phyloP scores from a whole-genome alignment of 1,284 basidiomycete species.

The Athelia sp. region DNA sequence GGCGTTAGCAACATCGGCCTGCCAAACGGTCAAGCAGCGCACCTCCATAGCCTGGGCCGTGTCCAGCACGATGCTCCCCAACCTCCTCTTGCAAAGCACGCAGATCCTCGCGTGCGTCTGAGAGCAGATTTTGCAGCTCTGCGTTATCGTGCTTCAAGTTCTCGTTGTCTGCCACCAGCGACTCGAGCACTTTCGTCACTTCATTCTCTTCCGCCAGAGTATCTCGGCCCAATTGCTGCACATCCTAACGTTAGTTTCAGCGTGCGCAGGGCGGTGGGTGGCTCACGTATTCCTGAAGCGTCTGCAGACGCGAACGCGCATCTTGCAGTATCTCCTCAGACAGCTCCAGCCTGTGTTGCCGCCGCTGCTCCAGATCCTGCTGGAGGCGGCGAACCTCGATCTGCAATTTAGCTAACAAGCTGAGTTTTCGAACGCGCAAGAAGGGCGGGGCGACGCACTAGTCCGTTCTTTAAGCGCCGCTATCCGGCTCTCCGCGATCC shows the following conservation, averaged over 20 bases:
- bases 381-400: constrained; percentile 60
- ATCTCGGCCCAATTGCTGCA: constrained; percentile 38
- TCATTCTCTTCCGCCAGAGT: constrained; percentile 48
- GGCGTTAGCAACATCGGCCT: too few species aligned
- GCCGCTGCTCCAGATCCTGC: constrained; percentile 61
- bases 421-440: constrained; percentile 3
- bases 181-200: constrained; percentile 67
- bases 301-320: constrained; percentile 62
- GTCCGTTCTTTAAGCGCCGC: constrained; percentile 57
- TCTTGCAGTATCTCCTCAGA: constrained; percentile 72
- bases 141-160: constrained; percentile 74
- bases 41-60: constrained; percentile 35
- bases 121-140: constrained; percentile 69
- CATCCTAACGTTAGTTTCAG: constrained; percentile 8
- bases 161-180: constrained; percentile 81
- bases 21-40: constrained; percentile 9
- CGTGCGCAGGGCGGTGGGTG: constrained; percentile 10
- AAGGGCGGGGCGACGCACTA: constrained; percentile 35
- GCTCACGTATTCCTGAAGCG: constrained; percentile 54
- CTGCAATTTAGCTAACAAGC: constrained; percentile 62
- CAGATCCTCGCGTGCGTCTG: constrained; percentile 75
- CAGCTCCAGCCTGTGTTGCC: constrained; percentile 61
- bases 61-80: constrained; percentile 59
- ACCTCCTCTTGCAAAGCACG: constrained; percentile 66
- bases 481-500: constrained; percentile 65